Conservation (phyloP, 495 filamentous ascomycete species). For the Penicillium chermesinum region DNA sequence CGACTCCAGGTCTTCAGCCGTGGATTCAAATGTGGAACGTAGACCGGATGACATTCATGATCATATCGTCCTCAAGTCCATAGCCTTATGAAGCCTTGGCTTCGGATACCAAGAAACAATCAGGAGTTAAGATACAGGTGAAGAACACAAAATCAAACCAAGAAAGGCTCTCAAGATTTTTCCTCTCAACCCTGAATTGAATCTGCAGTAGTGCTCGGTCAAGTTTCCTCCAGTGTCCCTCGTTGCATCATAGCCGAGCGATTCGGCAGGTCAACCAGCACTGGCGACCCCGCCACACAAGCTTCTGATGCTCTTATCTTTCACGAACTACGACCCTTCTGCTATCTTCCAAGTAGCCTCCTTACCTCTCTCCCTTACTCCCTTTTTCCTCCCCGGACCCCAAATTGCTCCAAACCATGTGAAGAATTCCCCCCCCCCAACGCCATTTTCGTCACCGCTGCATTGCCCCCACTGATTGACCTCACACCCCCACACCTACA, state of each 20-base stretch:
- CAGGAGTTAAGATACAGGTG: not conserved
- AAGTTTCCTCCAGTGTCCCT: conserved; percentile 11
- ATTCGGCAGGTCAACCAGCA: conserved; percentile 5
- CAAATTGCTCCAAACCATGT: not conserved
- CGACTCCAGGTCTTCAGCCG: not conserved
- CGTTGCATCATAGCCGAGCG: conserved; percentile 12
- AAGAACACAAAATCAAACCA: not conserved
- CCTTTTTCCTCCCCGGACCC: not conserved
- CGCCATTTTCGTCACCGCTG: not conserved
- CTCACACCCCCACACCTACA: not conserved
- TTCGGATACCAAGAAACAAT: not conserved
- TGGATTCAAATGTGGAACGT: conserved; percentile 2
- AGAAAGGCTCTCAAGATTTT: not conserved
- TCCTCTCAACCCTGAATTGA: conserved; percentile 5
- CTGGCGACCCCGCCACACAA: no score
- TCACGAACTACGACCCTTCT: no score
- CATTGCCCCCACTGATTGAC: conserved; percentile 10
- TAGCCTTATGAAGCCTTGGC: no score
- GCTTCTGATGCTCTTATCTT: no score
- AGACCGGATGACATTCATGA: not conserved
- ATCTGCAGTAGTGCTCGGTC: conserved; percentile 10
- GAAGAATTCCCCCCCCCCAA: not conserved
- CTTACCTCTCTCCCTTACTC: not conserved
- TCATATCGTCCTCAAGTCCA: not conserved
- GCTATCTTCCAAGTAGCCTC: not conserved